Evolutionary conservation across 148 eudicot genomes (phyloP).

Genomic region (Vaccinium vitisidaea): DNA sequence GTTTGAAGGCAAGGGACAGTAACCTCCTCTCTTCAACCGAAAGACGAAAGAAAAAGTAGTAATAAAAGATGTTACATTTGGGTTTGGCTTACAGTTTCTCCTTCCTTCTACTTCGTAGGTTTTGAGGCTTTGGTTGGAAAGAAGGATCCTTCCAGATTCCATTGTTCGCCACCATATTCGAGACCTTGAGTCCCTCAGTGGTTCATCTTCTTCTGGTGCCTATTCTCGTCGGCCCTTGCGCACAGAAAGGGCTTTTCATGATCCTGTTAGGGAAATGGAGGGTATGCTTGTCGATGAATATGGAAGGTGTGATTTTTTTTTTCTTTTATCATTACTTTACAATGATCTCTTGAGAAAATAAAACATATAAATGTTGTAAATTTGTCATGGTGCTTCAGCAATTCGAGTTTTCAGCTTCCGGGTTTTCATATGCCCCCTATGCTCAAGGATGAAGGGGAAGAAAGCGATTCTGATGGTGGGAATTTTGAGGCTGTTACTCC

Average conservation of each 20-base stretch:
- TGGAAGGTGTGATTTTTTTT: constrained; percentile 62
- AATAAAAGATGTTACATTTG: neutral
- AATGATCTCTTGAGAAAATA: neutral
- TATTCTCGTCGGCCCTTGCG: constrained; percentile 68
- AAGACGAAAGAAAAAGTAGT: neutral
- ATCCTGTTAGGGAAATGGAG: constrained; percentile 93
- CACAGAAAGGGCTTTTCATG: constrained; percentile 93
- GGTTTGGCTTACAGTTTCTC: constrained; percentile 2
- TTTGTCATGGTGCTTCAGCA: constrained; percentile 50
- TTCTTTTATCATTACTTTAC: neutral
- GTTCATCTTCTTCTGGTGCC: constrained; percentile 54
- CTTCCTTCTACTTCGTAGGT: constrained; percentile 48
- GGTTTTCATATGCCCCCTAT: constrained; percentile 91
- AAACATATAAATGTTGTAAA: neutral
- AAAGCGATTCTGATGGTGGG: constrained; percentile 84
- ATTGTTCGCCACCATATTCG: constrained; percentile 71
- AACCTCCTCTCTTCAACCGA: neutral
- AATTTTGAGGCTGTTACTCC: constrained; percentile 98
- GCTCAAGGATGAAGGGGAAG: constrained; percentile 73
- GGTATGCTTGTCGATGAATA: constrained; percentile 94
- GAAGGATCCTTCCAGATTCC: constrained; percentile 79
- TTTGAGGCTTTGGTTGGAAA: constrained; percentile 86
- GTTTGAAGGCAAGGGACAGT: constrained; percentile 67
- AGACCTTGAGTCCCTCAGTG: constrained; percentile 67
- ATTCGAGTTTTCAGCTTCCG: constrained; percentile 92